Evolutionary conservation across 371 early-diverging fungal genomes (phyloP).

Genomic region (Smittium culicis): DNA sequence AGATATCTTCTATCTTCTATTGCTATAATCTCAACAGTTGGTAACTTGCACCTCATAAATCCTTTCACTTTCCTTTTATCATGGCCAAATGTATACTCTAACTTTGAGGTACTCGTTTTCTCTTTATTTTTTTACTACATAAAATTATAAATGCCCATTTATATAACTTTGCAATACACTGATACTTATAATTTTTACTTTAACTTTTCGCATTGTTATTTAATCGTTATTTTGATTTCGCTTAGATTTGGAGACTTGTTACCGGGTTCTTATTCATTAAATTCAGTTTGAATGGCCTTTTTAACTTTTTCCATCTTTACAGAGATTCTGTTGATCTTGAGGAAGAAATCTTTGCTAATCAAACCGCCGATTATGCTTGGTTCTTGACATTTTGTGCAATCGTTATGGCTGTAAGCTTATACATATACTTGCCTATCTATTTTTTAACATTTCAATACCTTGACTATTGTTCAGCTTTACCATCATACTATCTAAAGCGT

Average conservation of each 20-base stretch:
- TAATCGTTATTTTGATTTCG: too few species aligned
- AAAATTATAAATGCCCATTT: too few species aligned
- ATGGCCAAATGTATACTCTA: background rate
- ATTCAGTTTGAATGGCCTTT: conserved; percentile 42
- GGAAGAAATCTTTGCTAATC: conserved; percentile 44
- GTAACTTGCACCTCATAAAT: background rate
- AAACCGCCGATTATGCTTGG: conserved; percentile 68
- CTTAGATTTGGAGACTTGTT: conserved; percentile 59
- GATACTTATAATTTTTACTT: background rate
- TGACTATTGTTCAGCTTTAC: background rate
- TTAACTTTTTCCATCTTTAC: conserved; percentile 58
- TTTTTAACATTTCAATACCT: too few species aligned
- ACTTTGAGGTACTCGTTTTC: conserved; percentile 5
- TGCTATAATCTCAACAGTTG: background rate
- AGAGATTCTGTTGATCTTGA: conserved; percentile 58
- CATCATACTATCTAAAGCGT: background rate
- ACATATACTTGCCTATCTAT: background rate
- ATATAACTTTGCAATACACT: background rate
- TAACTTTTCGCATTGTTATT: too few species aligned
- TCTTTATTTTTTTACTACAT: too few species aligned
- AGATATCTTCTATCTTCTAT: background rate
- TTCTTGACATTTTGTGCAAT: conserved; percentile 43
- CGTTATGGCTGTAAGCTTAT: conserved; percentile 11
- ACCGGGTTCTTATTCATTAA: conserved; percentile 48
- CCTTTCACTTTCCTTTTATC: background rate